Evolutionary conservation across 106 monocot species (phyloP), one percentile per base, ranked within the genome.

Genomic region (Dioscorea alata): DNA sequence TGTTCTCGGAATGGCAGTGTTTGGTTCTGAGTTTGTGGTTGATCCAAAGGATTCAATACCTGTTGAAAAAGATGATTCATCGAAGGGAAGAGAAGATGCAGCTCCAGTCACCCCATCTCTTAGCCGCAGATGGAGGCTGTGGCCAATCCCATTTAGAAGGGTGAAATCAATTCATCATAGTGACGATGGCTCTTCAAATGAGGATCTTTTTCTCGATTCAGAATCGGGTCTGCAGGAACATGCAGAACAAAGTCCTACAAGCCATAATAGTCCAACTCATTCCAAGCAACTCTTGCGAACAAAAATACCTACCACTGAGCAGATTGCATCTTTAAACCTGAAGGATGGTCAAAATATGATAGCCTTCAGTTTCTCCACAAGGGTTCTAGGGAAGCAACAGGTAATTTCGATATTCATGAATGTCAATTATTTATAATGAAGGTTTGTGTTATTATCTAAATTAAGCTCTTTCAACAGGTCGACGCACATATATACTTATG

Each of bases 401-500:
- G 96, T 97, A 61, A 33, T 35, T 14, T 50, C 57, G 15, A 69
- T 73, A 73, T 70, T 24, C 23, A 53, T 51, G 8, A 33, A 33
- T 77, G 12, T 60, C 65, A 56, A 13, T 24, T 62, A 66, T n/a
- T 21, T 23, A 5, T 32, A 32, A 31, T 17, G 12, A 23, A 10
- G 25, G 8, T 63, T 31, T 0, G 0, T 56, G 16, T 18, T 56
- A 28, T 56, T 56, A 56, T 56, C n/a, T 66, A 73, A 25, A 71
- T 64, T 75, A 19, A 19, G 22, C 49, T 78, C 61, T 13, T 74
- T 64, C 23, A 50, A 69, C 81, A 97, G 96, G 92, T 97, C 61
- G 92, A 89, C 80, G 91, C 92, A 23, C 92, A 86, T 74, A 81
- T 97, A 65, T 97, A 92, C 72, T 78, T 97, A 80, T 97, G 96